phyloP scores from a whole-genome alignment of 495 filamentous ascomycete species.

The Neurospora terricola region DNA sequence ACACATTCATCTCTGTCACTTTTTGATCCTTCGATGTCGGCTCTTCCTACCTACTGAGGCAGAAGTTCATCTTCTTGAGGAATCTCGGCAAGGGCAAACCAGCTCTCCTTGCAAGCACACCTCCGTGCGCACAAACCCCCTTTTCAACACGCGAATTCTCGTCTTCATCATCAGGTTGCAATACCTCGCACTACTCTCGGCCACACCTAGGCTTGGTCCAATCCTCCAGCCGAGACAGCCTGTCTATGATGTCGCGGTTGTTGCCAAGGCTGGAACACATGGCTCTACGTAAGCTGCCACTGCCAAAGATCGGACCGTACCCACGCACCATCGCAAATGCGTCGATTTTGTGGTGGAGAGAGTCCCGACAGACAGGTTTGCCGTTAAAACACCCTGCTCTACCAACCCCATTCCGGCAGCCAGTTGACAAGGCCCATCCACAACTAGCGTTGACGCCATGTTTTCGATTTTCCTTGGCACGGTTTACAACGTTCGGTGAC shows the following conservation, averaged over 20 bases:
- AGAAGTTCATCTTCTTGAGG: neutral
- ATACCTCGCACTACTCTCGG: neutral
- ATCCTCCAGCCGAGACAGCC: neutral
- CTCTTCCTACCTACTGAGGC: neutral
- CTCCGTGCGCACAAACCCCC: neutral
- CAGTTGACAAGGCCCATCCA: neutral
- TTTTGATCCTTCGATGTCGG: neutral
- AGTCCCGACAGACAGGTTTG: neutral
- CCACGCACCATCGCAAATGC: neutral
- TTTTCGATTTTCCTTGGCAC: neutral
- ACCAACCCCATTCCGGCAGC: neutral
- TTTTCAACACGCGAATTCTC: neutral
- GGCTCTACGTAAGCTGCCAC: neutral
- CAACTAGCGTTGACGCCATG: neutral
- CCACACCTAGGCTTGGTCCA: neutral
- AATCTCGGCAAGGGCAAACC: neutral
- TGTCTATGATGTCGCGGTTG: neutral
- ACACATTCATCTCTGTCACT: neutral
- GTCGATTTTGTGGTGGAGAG: neutral
- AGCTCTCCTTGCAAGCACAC: neutral
- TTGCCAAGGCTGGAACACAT: neutral
- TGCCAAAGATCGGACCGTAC: neutral
- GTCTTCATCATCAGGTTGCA: neutral
- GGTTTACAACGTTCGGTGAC: neutral
- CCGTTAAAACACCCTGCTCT: neutral